Conservation (phyloP, 2,329 filamentous ascomycete species). For the Talaromyces sp. region DNA sequence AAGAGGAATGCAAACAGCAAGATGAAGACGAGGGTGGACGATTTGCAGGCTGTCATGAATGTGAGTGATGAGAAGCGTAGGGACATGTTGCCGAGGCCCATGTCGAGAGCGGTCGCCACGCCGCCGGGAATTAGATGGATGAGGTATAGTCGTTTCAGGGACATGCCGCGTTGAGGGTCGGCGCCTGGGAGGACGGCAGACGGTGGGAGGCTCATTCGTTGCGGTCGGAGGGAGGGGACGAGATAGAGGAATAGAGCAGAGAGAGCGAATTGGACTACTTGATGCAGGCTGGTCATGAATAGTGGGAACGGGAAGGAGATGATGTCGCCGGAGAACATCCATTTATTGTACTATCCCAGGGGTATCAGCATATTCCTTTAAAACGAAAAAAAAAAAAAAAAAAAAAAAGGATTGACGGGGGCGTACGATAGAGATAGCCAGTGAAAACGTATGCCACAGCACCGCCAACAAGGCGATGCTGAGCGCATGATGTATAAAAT, state of each 20-base stretch:
- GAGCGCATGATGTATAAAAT: conserved; percentile 64
- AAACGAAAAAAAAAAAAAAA: conserved; percentile 17
- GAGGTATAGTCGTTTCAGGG: conserved; percentile 80
- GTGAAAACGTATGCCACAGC: conserved; percentile 87
- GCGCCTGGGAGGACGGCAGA: conserved; percentile 55
- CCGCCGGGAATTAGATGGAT: conserved; percentile 90
- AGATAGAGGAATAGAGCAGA: conserved; percentile 75
- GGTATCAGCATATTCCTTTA: neutral
- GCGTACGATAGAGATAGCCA: conserved; percentile 84
- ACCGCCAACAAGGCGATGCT: conserved; percentile 75
- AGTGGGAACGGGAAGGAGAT: conserved; percentile 91
- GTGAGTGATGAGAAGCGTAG: conserved; percentile 94
- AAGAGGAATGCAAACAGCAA: conserved; percentile 93
- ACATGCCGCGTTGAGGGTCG: conserved; percentile 15
- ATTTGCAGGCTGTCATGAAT: conserved; percentile 99
- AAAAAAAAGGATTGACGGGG: neutral
- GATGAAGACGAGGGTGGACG: conserved; percentile 90
- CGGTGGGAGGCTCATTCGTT: conserved; percentile 31
- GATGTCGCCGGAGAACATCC: conserved; percentile 89
- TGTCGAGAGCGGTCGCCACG: conserved; percentile 87
- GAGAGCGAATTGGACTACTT: conserved; percentile 87
- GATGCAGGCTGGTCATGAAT: conserved; percentile 92
- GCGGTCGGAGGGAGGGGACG: conserved; percentile 76
- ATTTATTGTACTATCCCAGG: conserved; percentile 82
- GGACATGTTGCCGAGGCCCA: conserved; percentile 92